phyloP scores from a whole-genome alignment of 129 eudicot genomes.

The Erigeron canadensis region DNA sequence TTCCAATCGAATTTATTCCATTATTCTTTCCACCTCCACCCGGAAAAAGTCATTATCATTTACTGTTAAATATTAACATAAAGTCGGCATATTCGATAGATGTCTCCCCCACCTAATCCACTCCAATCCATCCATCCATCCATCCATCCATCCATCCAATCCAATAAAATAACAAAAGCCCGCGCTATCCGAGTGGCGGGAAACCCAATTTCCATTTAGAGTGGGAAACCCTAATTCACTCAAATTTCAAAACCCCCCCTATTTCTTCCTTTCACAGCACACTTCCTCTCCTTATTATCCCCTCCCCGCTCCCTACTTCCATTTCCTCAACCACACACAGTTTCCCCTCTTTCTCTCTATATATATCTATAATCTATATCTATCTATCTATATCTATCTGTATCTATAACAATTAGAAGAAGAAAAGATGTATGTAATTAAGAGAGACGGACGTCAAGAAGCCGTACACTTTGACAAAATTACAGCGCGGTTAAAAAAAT shows the following conservation, averaged over 20 bases:
- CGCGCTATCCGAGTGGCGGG: conserved; percentile 30
- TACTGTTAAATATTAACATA: no score
- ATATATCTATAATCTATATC: neutral
- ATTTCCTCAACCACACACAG: no score
- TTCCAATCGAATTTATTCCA: no score
- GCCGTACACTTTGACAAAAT: conserved; percentile 87
- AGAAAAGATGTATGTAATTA: conserved; percentile 74
- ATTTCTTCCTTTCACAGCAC: neutral
- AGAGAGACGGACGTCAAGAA: conserved; percentile 86
- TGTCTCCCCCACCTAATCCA: no score
- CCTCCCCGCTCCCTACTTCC: neutral
- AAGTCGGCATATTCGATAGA: no score
- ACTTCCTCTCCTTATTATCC: neutral
- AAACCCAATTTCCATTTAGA: conserved; percentile 5
- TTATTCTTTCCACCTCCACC: no score
- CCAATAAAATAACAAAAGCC: neutral
- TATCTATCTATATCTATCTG: no score
- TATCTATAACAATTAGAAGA: neutral
- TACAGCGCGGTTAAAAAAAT: conserved; percentile 80
- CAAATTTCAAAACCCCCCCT: neutral
- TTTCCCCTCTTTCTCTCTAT: neutral
- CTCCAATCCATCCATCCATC: conserved; percentile 15
- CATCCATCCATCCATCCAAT: conserved; percentile 14
- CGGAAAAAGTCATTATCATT: no score
- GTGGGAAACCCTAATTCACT: conserved; percentile 25